A percentile compares a stretch with the other conserved stretches of the same genome.
phyloP scores from a whole-genome alignment of 2,329 filamentous ascomycete species.

The Domatiomyces globalis region DNA sequence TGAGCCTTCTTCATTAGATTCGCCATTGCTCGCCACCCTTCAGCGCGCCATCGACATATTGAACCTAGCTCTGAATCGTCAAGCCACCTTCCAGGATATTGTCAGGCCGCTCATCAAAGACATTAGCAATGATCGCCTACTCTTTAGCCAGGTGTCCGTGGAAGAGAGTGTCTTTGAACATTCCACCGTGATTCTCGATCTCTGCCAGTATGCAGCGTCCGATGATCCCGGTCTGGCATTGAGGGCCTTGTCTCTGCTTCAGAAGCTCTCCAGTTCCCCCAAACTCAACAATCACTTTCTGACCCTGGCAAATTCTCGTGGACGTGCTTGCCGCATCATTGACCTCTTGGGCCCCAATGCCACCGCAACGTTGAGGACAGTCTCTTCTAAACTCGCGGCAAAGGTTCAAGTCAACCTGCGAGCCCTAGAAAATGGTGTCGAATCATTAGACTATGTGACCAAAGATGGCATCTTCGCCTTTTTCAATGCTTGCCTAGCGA shows the following conservation, averaged over 20 bases:
- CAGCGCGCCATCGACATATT: constrained; percentile 72
- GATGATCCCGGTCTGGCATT: constrained; percentile 69
- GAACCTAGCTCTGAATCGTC: constrained; percentile 67
- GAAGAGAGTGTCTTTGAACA: constrained; percentile 82
- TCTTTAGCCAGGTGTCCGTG: constrained; percentile 61
- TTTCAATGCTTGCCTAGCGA: constrained; percentile 62
- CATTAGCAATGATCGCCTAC: constrained; percentile 48
- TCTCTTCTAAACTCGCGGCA: constrained; percentile 56
- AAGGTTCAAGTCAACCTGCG: constrained; percentile 52
- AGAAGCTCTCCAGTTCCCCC: constrained; percentile 71
- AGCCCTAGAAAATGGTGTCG: constrained; percentile 57
- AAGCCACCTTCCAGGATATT: constrained; percentile 81
- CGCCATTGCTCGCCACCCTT: constrained; percentile 66
- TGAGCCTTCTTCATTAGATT: constrained; percentile 57
- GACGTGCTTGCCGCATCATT: constrained; percentile 40
- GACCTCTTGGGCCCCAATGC: constrained; percentile 73
- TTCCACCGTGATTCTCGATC: constrained; percentile 60
- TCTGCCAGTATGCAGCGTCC: constrained; percentile 76
- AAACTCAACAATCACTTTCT: constrained; percentile 43
- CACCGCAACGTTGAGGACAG: constrained; percentile 54
- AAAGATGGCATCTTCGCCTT: constrained; percentile 79
- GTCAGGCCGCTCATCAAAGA: constrained; percentile 63
- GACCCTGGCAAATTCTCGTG: constrained; percentile 4
- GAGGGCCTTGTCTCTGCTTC: constrained; percentile 64
- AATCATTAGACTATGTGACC: constrained; percentile 60